These are phyloP conservation scores for Saturnispora mendoncae DNA, from an alignment of 805 yeast species.

Conservation along the genomic window DNA sequence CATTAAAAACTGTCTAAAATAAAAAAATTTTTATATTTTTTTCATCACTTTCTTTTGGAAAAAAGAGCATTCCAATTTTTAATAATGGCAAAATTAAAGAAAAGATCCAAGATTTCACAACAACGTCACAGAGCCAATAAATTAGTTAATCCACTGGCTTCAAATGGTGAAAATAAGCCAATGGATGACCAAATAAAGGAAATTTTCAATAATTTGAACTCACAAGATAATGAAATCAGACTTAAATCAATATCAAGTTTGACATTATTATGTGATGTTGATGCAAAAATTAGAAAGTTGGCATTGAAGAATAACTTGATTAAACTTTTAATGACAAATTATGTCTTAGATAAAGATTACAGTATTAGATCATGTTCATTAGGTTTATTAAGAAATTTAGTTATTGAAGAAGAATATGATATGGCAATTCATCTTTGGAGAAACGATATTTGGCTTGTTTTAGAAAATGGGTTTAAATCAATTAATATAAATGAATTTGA, in stretches of 20 bases:
- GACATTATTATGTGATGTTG: constrained; percentile 22
- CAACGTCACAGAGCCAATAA: constrained; percentile 17
- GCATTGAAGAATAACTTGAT: constrained; percentile 67
- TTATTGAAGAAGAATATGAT: constrained; percentile 83
- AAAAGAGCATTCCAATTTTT: background rate
- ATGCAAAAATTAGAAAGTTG: constrained; percentile 48
- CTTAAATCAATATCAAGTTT: background rate
- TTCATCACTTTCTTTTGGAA: too few species aligned
- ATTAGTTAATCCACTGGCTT: background rate
- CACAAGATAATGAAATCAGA: constrained; percentile 3
- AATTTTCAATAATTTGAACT: constrained; percentile 34
- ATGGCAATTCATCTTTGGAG: constrained; percentile 70
- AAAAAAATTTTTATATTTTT: constrained; percentile 1
- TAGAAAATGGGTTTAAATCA: constrained; percentile 44
- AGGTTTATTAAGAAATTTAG: constrained; percentile 73
- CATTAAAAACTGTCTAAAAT: background rate
- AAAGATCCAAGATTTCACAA: constrained; percentile 45
- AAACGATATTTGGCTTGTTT: constrained; percentile 59
- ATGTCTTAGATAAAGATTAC: constrained; percentile 5
- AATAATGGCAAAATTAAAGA: constrained; percentile 71
- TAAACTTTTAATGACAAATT: constrained; percentile 38
- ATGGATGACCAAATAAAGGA: constrained; percentile 3
- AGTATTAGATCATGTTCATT: constrained; percentile 32
- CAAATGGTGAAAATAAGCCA: background rate
- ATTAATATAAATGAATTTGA: constrained; percentile 1